Conservation (phyloP, 1,139 yeast species). For the Kazachstania sp. region DNA sequence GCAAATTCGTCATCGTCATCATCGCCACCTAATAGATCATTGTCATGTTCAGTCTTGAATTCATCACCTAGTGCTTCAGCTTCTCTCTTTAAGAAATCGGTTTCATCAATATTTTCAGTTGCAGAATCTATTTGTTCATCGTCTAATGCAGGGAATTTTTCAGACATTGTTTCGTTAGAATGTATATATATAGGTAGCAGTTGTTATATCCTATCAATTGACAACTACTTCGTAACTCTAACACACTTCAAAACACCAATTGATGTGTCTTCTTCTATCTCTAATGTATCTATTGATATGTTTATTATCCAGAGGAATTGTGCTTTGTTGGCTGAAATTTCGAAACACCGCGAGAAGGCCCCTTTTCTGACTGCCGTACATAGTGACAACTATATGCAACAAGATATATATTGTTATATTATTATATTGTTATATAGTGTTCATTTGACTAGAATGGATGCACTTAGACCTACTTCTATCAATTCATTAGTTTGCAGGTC, state of each 20-base stretch:
- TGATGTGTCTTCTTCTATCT: too few species aligned
- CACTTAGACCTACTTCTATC: constrained; percentile 25
- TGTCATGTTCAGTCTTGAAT: constrained; percentile 62
- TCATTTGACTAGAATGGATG: constrained; percentile 19
- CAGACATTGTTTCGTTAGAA: constrained; percentile 49
- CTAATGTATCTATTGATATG: too few species aligned
- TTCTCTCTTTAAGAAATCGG: constrained; percentile 79
- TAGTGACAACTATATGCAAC: neutral
- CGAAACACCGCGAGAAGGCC: too few species aligned
- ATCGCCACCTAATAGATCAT: constrained; percentile 41
- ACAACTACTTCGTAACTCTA: too few species aligned
- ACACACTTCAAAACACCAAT: too few species aligned
- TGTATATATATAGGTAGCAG: neutral
- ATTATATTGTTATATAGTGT: neutral
- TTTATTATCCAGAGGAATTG: too few species aligned
- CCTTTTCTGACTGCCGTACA: neutral
- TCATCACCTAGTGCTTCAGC: constrained; percentile 73
- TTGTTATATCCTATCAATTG: neutral
- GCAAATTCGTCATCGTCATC: constrained; percentile 60
- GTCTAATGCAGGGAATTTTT: constrained; percentile 79
- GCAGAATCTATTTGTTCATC: constrained; percentile 34
- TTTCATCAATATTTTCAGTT: constrained; percentile 30
- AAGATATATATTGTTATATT: neutral
- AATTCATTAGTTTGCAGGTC: constrained; percentile 27
- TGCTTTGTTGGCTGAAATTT: too few species aligned